These are phyloP conservation scores for Candida ulmi DNA, from an alignment of 805 yeast genomes.

Conservation along the genomic window DNA sequence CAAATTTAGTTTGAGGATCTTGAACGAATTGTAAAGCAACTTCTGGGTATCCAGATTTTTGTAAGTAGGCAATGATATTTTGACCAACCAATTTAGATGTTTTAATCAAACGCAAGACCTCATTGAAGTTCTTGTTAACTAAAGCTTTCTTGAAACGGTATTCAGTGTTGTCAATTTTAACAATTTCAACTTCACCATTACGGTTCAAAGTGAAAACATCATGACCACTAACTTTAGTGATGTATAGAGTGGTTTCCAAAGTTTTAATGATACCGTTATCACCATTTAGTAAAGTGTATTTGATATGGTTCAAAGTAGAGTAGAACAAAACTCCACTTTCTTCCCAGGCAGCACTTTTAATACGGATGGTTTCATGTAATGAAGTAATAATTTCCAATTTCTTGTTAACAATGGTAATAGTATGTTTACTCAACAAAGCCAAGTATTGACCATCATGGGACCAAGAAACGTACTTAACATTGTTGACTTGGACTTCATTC, in stretches of 20 bases:
- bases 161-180: conserved; percentile 91
- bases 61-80: conserved; percentile 90
- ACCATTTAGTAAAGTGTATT: conserved; percentile 88
- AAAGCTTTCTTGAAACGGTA: conserved; percentile 93
- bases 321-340: conserved; percentile 87
- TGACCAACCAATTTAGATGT: conserved; percentile 94
- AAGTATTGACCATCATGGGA: conserved; percentile 80
- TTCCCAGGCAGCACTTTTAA: conserved; percentile 97
- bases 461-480: conserved; percentile 87
- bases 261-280: conserved; percentile 94
- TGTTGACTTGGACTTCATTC: conserved; percentile 61
- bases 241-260: conserved; percentile 79
- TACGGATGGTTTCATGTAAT: conserved; percentile 93
- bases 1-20: conserved; percentile 94
- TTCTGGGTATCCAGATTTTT: conserved; percentile 94
- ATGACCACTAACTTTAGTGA: conserved; percentile 64
- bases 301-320: conserved; percentile 93
- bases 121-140: conserved; percentile 83
- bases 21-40: conserved; percentile 95
- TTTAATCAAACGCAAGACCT: conserved; percentile 84
- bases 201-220: conserved; percentile 80
- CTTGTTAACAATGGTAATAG: conserved; percentile 80
- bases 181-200: conserved; percentile 72
- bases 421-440: conserved; percentile 88
- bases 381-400: conserved; percentile 73